These are phyloP conservation scores for Bimuria novae-zelandiae DNA, from an alignment of 2,329 filamentous ascomycete genomes.

Conservation along the genomic window DNA sequence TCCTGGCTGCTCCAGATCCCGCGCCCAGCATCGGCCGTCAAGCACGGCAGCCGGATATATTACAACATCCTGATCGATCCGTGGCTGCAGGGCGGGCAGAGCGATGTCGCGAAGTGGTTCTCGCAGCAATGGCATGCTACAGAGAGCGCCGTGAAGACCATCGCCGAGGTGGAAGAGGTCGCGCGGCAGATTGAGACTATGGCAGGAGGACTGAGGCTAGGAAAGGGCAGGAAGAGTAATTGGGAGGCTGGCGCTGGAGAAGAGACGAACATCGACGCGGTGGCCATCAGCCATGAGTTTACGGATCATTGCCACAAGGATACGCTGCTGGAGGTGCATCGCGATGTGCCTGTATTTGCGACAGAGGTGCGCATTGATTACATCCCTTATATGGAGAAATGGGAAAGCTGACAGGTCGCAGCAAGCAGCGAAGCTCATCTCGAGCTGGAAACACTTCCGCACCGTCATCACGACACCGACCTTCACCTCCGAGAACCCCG, in stretches of 20 bases:
- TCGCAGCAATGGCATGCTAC: constrained; percentile 67
- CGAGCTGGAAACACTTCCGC: constrained; percentile 64
- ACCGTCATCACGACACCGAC: constrained; percentile 56
- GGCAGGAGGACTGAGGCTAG: constrained; percentile 33
- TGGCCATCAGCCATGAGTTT: constrained; percentile 68
- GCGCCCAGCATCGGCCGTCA: constrained; percentile 52
- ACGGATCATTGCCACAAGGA: constrained; percentile 70
- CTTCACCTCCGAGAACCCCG: constrained; percentile 47
- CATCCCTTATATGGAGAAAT: background rate
- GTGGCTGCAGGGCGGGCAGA: constrained; percentile 67
- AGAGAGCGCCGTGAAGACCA: constrained; percentile 58
- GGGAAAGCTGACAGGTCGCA: constrained; percentile 20
- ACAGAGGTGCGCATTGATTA: constrained; percentile 45
- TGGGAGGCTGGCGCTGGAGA: constrained; percentile 19
- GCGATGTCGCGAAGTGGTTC: constrained; percentile 68
- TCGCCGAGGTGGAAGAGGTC: constrained; percentile 60
- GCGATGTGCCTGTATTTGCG: constrained; percentile 62
- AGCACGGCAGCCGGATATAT: constrained; percentile 54
- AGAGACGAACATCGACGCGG: constrained; percentile 59
- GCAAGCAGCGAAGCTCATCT: constrained; percentile 62
- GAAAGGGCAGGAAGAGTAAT: constrained; percentile 19
- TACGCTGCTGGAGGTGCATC: constrained; percentile 61
- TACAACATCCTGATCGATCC: constrained; percentile 70
- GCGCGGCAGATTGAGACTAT: constrained; percentile 56
- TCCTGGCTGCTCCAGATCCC: constrained; percentile 70